Evolutionary conservation across 2,329 filamentous ascomycete species (phyloP).

Genomic region (Diaporthe citrichinensis): DNA sequence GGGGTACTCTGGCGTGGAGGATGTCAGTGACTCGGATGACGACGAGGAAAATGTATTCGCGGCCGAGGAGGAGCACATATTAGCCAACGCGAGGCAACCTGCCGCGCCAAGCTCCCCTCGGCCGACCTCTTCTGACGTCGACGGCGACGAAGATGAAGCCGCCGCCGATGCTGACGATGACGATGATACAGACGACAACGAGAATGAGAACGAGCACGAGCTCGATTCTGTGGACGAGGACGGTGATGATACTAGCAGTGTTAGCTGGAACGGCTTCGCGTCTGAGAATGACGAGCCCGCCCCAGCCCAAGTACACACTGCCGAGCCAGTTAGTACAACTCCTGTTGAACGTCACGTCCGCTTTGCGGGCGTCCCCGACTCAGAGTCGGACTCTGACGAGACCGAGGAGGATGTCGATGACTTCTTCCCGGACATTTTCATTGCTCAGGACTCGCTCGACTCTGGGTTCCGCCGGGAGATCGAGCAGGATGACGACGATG

Average conservation of each 20-base stretch:
- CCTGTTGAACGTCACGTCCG: slow-evolving; percentile 76
- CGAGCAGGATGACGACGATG: slow-evolving; percentile 72
- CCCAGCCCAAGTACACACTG: slow-evolving; percentile 26
- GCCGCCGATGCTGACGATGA: slow-evolving; percentile 52
- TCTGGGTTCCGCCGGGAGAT: slow-evolving; percentile 81
- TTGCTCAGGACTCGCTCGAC: slow-evolving; percentile 81
- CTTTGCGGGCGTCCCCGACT: slow-evolving; percentile 77
- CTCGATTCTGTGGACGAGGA: slow-evolving; percentile 56
- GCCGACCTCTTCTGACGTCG: slow-evolving; percentile 55
- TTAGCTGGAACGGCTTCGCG: slow-evolving; percentile 61
- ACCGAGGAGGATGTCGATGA: slow-evolving; percentile 73
- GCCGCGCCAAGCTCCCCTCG: slow-evolving; percentile 63
- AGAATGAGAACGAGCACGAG: slow-evolving; percentile 55
- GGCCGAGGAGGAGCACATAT: slow-evolving; percentile 83
- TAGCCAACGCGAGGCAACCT: slow-evolving; percentile 60
- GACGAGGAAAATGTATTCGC: slow-evolving; percentile 84
- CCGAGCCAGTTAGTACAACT: slow-evolving; percentile 34
- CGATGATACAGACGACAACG: slow-evolving; percentile 56
- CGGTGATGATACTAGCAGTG: slow-evolving; percentile 56
- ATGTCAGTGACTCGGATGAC: slow-evolving; percentile 82
- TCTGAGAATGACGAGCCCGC: slow-evolving; percentile 51
- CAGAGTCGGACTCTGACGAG: slow-evolving; percentile 74
- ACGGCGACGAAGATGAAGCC: slow-evolving; percentile 51
- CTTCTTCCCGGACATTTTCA: slow-evolving; percentile 84
- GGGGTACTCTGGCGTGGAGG: slow-evolving; percentile 82